These are phyloP conservation scores for Xylariaceae sp. DNA, from an alignment of 2,329 filamentous ascomycete genomes.

Conservation along the genomic window DNA sequence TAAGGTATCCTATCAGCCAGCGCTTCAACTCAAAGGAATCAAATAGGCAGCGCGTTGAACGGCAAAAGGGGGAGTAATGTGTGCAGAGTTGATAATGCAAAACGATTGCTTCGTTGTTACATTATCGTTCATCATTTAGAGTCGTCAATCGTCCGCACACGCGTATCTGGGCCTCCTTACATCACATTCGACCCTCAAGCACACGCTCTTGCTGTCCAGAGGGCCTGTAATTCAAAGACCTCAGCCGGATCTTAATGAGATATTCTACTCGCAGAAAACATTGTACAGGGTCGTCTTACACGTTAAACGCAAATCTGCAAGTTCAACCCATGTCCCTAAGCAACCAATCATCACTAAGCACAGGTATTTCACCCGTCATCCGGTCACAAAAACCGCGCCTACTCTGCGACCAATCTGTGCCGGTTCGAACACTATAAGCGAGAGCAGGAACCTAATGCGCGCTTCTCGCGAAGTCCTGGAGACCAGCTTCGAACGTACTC, in stretches of 20 bases:
- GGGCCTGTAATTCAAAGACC: neutral
- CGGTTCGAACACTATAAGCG: neutral
- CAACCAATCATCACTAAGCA: neutral
- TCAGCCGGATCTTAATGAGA: neutral
- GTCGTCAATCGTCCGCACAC: slow-evolving; percentile 30
- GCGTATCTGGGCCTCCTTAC: neutral
- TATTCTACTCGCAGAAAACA: neutral
- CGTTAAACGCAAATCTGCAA: neutral
- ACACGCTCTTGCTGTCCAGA: slow-evolving; percentile 6
- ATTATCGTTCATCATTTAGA: slow-evolving; percentile 33
- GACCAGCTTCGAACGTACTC: slow-evolving; percentile 19
- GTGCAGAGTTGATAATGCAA: slow-evolving; percentile 23
- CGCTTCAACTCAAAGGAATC: too few species aligned
- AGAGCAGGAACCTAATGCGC: slow-evolving; percentile 7
- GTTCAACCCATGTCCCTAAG: neutral
- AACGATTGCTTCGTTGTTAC: slow-evolving; percentile 30
- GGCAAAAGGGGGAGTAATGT: neutral
- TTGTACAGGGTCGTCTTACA: neutral
- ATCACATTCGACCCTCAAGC: slow-evolving; percentile 1
- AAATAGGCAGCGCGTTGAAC: too few species aligned
- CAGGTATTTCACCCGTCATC: neutral
- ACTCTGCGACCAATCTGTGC: neutral
- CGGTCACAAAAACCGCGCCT: neutral
- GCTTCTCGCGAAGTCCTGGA: slow-evolving; percentile 13
- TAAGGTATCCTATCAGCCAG: too few species aligned